Conservation (phyloP, 1,139 yeast species). For the Scheffersomyces stambukii region DNA sequence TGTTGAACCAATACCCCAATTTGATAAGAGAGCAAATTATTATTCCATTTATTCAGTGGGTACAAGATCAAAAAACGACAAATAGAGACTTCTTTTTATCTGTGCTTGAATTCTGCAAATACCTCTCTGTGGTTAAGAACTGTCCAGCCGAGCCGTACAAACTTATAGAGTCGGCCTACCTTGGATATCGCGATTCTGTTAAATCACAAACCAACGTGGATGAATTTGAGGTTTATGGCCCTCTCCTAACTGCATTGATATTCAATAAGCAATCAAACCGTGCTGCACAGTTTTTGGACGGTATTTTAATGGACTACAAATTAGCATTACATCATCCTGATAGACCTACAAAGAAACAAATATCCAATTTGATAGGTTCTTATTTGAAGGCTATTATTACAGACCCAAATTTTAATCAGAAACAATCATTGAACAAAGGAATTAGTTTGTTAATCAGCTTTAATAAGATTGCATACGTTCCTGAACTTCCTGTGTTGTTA, state of each 20-base stretch:
- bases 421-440: constrained; percentile 19
- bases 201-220: constrained; percentile 16
- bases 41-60: constrained; percentile 4
- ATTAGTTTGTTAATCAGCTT: constrained; percentile 27
- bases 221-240: constrained; percentile 48
- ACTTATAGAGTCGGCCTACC: constrained; percentile 25
- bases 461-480: constrained; percentile 30
- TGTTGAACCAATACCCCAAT: constrained; percentile 26
- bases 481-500: constrained; percentile 31
- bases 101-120: constrained; percentile 18
- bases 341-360: constrained; percentile 18
- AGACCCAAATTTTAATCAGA: too few species aligned
- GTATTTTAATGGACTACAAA: constrained; percentile 30
- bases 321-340: constrained; percentile 11
- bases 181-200: too few species aligned
- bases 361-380: constrained; percentile 29
- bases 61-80: constrained; percentile 2
- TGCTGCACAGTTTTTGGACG: constrained; percentile 56
- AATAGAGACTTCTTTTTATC: constrained; percentile 4
- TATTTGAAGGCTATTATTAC: constrained; percentile 16
- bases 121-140: constrained; percentile 16
- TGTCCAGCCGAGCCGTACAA: constrained; percentile 19
- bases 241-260: constrained; percentile 48
- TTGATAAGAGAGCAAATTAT: constrained; percentile 21
- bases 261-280: constrained; percentile 43